Evolutionary conservation across 1,284 basidiomycete species (phyloP), one percentile per base, ranked within the genome.

Genomic region (Ganoderma leucocontextum): DNA sequence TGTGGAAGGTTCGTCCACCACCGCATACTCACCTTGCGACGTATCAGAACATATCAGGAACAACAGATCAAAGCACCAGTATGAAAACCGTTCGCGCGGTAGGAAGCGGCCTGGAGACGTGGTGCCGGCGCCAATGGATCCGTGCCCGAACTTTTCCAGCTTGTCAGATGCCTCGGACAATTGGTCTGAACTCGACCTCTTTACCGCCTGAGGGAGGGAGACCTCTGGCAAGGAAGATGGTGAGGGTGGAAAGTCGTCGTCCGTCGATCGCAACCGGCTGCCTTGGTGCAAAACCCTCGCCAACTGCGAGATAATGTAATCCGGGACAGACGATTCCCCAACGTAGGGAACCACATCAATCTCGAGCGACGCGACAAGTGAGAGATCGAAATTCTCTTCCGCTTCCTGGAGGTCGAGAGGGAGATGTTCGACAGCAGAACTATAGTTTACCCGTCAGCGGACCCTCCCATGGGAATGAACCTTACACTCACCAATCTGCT

Each of bases 61-160:
- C 19, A 99, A 80, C 33, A 97, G 81, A 75, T 98, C 95, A 70
- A 98, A 93, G 74, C 94, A 96, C 96, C 96, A 98, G 80, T 96
- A 98, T 9, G 93, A 91, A 76, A 96, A 95, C 10, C 92, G 84
- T 79, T 99, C 96, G 60, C 94, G 85, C 0, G 91, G 89, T 49
- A 92, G 81, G 33, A 89, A 80, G 15, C 81, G 77, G 0, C 86
- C 86, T 35, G 81, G 81, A 58, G 87, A 85, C 0, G 93, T 94
- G 38, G 86, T 92, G 2, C 94, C 93, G 36, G 84, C 72, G 17
- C 82, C 80, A 55, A 82, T 73, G 9, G 77, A 74, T 53, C 76
- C 81, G 62, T 80, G 80, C 22, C 78, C 76, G 49, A 80, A 79
- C 58, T 69, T 70, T n/a, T 84, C 80, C 17, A 84, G 68, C 49